Conservation (phyloP, 352 stramenopile species). For the Phytophthora cactorum region DNA sequence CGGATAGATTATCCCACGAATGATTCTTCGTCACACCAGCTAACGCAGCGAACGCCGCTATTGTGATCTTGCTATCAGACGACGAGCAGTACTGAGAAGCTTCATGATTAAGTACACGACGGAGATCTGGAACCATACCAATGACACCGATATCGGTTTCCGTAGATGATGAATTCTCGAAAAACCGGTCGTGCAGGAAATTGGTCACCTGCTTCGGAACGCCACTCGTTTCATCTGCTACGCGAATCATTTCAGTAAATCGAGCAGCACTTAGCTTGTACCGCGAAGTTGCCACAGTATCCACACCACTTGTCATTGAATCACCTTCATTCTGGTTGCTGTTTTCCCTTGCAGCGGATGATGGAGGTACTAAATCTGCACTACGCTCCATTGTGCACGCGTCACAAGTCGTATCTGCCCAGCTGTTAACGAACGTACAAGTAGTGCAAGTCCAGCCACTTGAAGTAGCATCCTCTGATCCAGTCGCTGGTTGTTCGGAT, state of each 20-base stretch:
- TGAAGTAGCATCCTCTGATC: conserved; percentile 2
- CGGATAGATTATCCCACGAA: conserved; percentile 16
- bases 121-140: conserved; percentile 7
- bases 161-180: conserved; percentile 8
- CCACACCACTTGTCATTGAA: background rate
- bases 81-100: conserved; percentile 33
- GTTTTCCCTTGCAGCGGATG: conserved; percentile 4
- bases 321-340: conserved; percentile 18
- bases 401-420: conserved; percentile 49
- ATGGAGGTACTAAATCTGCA: conserved; percentile 40
- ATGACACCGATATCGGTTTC: background rate
- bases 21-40: conserved; percentile 23
- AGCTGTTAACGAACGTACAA: conserved; percentile 77
- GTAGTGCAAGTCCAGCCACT: conserved; percentile 63
- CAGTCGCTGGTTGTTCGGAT: conserved; percentile 1
- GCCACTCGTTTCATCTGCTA: conserved; percentile 37
- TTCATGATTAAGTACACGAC: conserved; percentile 32
- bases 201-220: conserved; percentile 30
- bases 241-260: conserved; percentile 44
- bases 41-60: conserved; percentile 40
- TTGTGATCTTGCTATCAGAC: conserved; percentile 35
- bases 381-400: conserved; percentile 64
- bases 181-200: conserved; percentile 42
- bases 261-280: conserved; percentile 40
- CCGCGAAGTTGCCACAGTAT: background rate